These are phyloP conservation scores for Trametes coccinea DNA, from an alignment of 768 basidiomycete species.

Conservation along the genomic window DNA sequence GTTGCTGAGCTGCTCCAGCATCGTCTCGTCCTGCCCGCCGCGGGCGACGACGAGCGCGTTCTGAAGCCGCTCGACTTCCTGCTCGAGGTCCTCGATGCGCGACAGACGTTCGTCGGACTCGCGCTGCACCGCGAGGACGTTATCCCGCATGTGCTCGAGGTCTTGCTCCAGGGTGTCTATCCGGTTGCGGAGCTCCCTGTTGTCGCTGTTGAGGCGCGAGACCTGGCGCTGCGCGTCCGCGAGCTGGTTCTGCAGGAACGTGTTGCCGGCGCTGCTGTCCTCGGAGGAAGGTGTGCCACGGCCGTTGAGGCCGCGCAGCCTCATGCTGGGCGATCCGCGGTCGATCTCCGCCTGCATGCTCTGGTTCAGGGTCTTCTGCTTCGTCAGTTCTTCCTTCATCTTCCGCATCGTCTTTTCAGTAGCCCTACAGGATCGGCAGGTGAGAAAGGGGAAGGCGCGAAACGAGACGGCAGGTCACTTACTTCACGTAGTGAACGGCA, in stretches of 20 bases:
- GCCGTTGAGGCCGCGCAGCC: constrained; percentile 62
- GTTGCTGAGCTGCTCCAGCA: constrained; percentile 77
- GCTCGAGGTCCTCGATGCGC: constrained; percentile 78
- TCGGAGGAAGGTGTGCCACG: constrained; percentile 78
- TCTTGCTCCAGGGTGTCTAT: constrained; percentile 77
- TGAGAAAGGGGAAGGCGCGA: constrained; percentile 6
- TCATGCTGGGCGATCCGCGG: constrained; percentile 57
- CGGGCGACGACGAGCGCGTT: constrained; percentile 73
- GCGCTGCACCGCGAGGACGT: constrained; percentile 67
- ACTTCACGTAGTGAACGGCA: constrained; percentile 98
- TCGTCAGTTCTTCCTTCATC: constrained; percentile 93
- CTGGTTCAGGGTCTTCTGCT: constrained; percentile 82
- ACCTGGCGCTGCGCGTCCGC: constrained; percentile 75
- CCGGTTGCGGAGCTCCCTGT: constrained; percentile 72
- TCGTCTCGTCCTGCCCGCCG: constrained; percentile 72
- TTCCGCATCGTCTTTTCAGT: constrained; percentile 98
- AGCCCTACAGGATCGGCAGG: constrained; percentile 54
- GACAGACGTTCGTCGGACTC: constrained; percentile 77
- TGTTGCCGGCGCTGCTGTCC: constrained; percentile 46
- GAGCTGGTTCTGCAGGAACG: constrained; percentile 69
- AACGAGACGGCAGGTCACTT: constrained; percentile 34
- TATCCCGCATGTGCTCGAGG: constrained; percentile 67
- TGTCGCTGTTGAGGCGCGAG: constrained; percentile 70
- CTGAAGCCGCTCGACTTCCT: constrained; percentile 75
- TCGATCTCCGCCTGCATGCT: constrained; percentile 86